Evolutionary conservation across 1,284 basidiomycete genomes (phyloP).

Genomic region (Rhizopogon parksii): DNA sequence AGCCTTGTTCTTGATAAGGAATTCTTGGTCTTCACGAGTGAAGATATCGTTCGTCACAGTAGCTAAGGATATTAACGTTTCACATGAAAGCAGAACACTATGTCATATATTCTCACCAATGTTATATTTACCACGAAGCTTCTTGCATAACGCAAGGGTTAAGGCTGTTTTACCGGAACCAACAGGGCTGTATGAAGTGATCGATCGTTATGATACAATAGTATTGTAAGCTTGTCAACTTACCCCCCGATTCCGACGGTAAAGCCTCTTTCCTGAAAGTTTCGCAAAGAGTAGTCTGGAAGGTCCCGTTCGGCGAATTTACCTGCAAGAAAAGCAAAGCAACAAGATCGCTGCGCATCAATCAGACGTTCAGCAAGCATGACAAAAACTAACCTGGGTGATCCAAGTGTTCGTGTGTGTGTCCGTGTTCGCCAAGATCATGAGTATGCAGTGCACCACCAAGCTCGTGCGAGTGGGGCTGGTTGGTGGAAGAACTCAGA

Average conservation of each 20-base stretch:
- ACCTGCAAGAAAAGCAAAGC: conserved; percentile 42
- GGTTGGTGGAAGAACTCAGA: conserved; percentile 32
- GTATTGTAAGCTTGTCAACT: conserved; percentile 18
- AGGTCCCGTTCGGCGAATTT: conserved; percentile 91
- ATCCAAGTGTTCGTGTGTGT: conserved; percentile 87
- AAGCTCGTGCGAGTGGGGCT: conserved; percentile 36
- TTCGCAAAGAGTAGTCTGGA: conserved; percentile 78
- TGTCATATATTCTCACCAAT: conserved; percentile 52
- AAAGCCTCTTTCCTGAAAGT: conserved; percentile 92
- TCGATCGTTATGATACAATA: conserved; percentile 3
- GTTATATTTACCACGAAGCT: conserved; percentile 79
- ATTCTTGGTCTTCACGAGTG: conserved; percentile 96
- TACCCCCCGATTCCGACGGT: conserved; percentile 97
- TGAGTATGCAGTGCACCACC: conserved; percentile 26
- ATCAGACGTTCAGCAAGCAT: background rate
- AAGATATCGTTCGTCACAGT: conserved; percentile 97
- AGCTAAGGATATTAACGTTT: conserved; percentile 38
- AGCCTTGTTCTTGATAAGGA: conserved; percentile 88
- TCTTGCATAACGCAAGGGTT: conserved; percentile 86
- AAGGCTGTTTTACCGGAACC: conserved; percentile 97
- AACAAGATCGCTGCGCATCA: conserved; percentile 1
- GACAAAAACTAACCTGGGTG: conserved; percentile 57
- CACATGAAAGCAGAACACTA: conserved; percentile 10
- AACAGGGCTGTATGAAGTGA: conserved; percentile 60
- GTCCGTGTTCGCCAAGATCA: conserved; percentile 68